Percentiles rank a stretch among this genome's conserved stretches.
Evolutionary conservation across 768 basidiomycete species (phyloP).

Genomic region (Panus rudis): DNA sequence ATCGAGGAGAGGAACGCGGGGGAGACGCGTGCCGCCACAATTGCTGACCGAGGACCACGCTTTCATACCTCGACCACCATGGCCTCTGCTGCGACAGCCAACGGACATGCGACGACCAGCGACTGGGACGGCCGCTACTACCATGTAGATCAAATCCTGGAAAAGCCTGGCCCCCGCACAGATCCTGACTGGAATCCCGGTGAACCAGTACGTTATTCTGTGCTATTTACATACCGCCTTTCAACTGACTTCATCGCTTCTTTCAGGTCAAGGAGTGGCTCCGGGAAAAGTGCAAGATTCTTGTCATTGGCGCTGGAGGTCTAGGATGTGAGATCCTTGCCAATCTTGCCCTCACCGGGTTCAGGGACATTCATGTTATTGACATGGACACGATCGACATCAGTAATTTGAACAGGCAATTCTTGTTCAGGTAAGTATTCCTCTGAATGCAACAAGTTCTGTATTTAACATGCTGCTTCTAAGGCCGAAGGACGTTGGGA

Average conservation of each 20-base stretch:
- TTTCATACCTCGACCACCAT: background rate
- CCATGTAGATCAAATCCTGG: slow-evolving; percentile 81
- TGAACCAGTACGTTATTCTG: slow-evolving; percentile 47
- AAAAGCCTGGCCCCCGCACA: slow-evolving; percentile 84
- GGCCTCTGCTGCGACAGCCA: slow-evolving; percentile 18
- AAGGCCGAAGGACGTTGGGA: slow-evolving; percentile 86
- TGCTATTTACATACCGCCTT: slow-evolving; percentile 4
- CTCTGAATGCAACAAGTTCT: background rate
- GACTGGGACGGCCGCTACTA: slow-evolving; percentile 65
- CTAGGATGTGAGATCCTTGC: slow-evolving; percentile 96
- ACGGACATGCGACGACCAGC: slow-evolving; percentile 28
- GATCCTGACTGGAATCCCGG: slow-evolving; percentile 80
- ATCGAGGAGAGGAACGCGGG: too few species aligned
- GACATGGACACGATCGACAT: slow-evolving; percentile 99
- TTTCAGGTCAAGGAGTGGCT: slow-evolving; percentile 88
- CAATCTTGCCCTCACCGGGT: slow-evolving; percentile 92
- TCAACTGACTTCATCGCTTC: slow-evolving; percentile 1
- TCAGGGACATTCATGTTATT: slow-evolving; percentile 98
- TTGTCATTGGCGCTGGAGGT: slow-evolving; percentile 97
- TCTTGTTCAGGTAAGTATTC: slow-evolving; percentile 77
- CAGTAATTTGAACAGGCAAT: slow-evolving; percentile 97
- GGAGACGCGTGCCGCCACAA: too few species aligned
- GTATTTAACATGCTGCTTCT: background rate
- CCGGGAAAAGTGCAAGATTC: slow-evolving; percentile 77
- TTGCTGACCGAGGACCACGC: background rate